Percentiles rank a stretch among this genome's conserved stretches.
Conservation (phyloP, 169 alveolate genomes). For the Plasmodium blacklocki region DNA sequence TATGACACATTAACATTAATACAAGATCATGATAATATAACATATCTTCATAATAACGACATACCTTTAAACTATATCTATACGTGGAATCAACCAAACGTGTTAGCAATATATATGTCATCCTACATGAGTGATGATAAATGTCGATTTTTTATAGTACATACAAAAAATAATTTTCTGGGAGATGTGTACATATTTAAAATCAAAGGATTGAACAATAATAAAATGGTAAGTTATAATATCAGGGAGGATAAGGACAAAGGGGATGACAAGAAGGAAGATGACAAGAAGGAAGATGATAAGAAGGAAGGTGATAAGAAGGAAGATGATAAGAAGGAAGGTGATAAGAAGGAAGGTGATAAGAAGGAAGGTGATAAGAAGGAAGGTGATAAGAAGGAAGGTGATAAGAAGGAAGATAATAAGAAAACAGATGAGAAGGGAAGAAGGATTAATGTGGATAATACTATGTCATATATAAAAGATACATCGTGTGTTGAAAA, state of each 20-base stretch:
- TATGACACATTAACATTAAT: slow-evolving; percentile 27
- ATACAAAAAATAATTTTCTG: slow-evolving; percentile 54
- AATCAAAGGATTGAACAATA: slow-evolving; percentile 13
- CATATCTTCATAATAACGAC: slow-evolving; percentile 9
- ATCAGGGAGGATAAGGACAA: not conserved
- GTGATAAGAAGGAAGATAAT: not conserved
- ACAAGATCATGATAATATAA: not conserved
- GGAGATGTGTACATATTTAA: slow-evolving; percentile 57
- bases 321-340: not conserved
- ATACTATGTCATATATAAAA: not conserved
- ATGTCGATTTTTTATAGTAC: slow-evolving; percentile 31
- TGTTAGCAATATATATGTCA: slow-evolving; percentile 36
- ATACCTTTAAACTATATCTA: slow-evolving; percentile 20
- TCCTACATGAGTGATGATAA: slow-evolving; percentile 23
- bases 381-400: no score
- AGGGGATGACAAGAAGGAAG: not conserved
- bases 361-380: not conserved
- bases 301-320: not conserved
- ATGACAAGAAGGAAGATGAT: not conserved
- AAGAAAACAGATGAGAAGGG: no score
- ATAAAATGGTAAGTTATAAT: not conserved
- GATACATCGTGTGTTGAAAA: not conserved
- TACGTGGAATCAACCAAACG: slow-evolving; percentile 63
- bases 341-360: not conserved
- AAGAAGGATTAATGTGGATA: not conserved